These are phyloP conservation scores for Colletotrichum eleusines DNA, from an alignment of 2,329 filamentous ascomycete genomes.

Conservation along the genomic window DNA sequence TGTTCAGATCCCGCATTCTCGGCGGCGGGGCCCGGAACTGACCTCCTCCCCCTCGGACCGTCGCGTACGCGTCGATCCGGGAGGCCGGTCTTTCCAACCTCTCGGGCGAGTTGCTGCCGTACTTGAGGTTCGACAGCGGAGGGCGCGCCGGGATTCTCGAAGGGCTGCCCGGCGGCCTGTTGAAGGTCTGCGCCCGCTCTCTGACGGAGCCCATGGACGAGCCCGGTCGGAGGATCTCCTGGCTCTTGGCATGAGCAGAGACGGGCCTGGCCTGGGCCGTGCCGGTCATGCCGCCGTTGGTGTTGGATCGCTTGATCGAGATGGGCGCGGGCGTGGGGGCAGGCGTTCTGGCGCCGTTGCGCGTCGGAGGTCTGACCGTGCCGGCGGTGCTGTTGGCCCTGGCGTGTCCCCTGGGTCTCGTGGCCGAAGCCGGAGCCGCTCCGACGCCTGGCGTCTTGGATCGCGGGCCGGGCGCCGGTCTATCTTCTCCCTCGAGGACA, in stretches of 20 bases:
- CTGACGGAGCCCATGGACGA: slow-evolving; percentile 43
- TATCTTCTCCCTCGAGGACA: slow-evolving; percentile 76
- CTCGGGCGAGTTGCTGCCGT: slow-evolving; percentile 86
- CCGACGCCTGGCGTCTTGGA: slow-evolving; percentile 80
- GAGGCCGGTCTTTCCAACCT: slow-evolving; percentile 62
- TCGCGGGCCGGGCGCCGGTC: slow-evolving; percentile 63
- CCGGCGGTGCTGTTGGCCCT: slow-evolving; percentile 54
- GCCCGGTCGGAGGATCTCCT: slow-evolving; percentile 17
- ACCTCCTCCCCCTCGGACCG: slow-evolving; percentile 67
- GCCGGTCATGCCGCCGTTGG: slow-evolving; percentile 43
- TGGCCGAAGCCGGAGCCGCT: slow-evolving; percentile 60
- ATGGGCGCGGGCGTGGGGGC: slow-evolving; percentile 53
- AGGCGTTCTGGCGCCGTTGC: slow-evolving; percentile 63
- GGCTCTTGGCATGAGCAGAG: slow-evolving; percentile 39
- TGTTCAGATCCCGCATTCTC: slow-evolving; percentile 86
- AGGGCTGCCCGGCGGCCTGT: slow-evolving; percentile 63
- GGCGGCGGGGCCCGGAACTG: slow-evolving; percentile 78
- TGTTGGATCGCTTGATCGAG: slow-evolving; percentile 47
- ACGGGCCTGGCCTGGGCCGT: slow-evolving; percentile 30
- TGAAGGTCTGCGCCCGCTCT: slow-evolving; percentile 39
- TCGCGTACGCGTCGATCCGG: slow-evolving; percentile 53
- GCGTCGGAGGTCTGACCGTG: slow-evolving; percentile 31
- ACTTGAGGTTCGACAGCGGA: slow-evolving; percentile 75
- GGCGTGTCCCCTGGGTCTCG: slow-evolving; percentile 53
- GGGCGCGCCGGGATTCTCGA: slow-evolving; percentile 77